Evolutionary conservation across 352 stramenopile species (phyloP).

Genomic region (Phytophthora crassamura): DNA sequence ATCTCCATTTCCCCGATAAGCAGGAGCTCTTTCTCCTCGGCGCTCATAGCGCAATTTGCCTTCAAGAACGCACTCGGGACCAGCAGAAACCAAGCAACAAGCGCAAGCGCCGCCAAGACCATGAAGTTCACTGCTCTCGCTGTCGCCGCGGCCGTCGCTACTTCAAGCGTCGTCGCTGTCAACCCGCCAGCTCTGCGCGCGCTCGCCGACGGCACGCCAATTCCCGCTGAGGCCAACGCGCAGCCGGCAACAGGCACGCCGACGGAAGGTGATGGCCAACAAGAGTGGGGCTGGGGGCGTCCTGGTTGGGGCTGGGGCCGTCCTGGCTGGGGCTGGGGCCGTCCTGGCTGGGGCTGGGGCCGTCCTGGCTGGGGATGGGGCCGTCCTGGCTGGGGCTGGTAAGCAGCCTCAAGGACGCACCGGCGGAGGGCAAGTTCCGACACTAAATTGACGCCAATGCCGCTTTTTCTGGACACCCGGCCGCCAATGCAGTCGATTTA

Average conservation of each 20-base stretch:
- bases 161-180: constrained; percentile 14
- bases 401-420: constrained; percentile 1
- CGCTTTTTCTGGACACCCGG: no score
- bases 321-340: constrained; percentile 11
- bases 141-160: constrained; percentile 25
- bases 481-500: no score
- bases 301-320: not conserved
- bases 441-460: not conserved
- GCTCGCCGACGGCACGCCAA: constrained; percentile 14
- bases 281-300: constrained; percentile 15
- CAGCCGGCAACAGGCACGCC: constrained; percentile 3
- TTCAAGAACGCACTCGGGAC: constrained; percentile 8
- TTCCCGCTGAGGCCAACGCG: constrained; percentile 8
- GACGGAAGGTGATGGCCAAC: constrained; percentile 15
- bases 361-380: constrained; percentile 9
- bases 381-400: constrained; percentile 15
- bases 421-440: not conserved
- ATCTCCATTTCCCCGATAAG: not conserved
- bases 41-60: constrained; percentile 33
- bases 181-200: constrained; percentile 27
- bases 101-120: constrained; percentile 11
- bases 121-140: constrained; percentile 34
- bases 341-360: constrained; percentile 12
- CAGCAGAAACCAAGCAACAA: not conserved
- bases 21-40: not conserved